Evolutionary conservation across 23 red algal genomes (phyloP).

Genomic region (Cyanidiococcus yangmingshanensis): DNA sequence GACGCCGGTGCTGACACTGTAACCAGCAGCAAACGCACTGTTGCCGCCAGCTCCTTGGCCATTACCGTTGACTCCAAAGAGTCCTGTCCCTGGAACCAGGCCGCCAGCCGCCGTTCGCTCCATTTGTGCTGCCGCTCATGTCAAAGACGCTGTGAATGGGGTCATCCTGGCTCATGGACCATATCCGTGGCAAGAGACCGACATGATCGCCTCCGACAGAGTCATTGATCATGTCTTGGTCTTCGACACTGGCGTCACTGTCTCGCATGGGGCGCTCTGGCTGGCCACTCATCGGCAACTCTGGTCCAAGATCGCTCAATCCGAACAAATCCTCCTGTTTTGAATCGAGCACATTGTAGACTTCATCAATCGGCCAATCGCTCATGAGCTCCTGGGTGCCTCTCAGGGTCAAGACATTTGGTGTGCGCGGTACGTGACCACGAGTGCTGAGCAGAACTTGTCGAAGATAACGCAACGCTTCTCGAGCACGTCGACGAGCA

Average conservation of each 20-base stretch:
- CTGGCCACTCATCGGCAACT: constrained; percentile 11
- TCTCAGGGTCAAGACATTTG: not conserved
- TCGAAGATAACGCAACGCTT: constrained; percentile 56
- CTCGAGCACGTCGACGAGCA: constrained; percentile 43
- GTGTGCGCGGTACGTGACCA: not conserved
- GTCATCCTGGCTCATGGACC: constrained; percentile 17
- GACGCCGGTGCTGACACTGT: not conserved
- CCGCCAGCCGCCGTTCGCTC: not conserved
- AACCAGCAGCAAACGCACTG: not conserved
- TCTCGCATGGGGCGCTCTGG: not conserved
- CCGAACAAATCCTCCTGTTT: constrained; percentile 15
- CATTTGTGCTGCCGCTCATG: not conserved
- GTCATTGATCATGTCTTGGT: not conserved
- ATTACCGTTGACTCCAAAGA: not conserved
- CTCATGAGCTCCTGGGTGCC: constrained; percentile 27
- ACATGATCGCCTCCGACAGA: not conserved
- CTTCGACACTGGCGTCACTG: not conserved
- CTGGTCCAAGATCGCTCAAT: constrained; percentile 2
- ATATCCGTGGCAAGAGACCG: not conserved
- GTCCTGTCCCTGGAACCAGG: not conserved
- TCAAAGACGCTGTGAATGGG: not conserved
- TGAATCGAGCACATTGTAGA: constrained; percentile 13
- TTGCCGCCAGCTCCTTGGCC: not conserved
- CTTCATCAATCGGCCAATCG: constrained; percentile 37
- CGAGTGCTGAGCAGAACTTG: constrained; percentile 35